A percentile compares a stretch with the other conserved stretches of the same genome.
These are phyloP conservation scores for Capsicum baccatum DNA, from an alignment of 257 asterid genomes.

Conservation along the genomic window DNA sequence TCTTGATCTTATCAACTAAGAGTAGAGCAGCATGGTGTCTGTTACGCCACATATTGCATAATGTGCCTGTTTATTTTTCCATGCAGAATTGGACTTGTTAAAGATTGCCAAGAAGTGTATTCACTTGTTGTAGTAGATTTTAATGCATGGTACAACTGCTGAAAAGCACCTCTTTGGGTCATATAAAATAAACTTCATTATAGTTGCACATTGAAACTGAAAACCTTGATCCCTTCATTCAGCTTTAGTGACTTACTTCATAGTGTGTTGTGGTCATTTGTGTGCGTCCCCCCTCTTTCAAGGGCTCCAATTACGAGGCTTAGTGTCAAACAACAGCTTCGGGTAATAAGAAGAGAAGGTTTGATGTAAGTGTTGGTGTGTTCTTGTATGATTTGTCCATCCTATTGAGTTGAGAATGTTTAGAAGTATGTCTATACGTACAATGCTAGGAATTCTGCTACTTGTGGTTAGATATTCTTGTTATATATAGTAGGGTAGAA, in stretches of 20 bases:
- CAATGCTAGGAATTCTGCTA: not conserved
- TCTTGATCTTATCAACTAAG: not conserved
- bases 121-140: slow-evolving; percentile 49
- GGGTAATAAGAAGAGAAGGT: slow-evolving; percentile 38
- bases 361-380: slow-evolving; percentile 21
- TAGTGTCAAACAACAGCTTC: slow-evolving; percentile 38
- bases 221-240: slow-evolving; percentile 26
- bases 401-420: not conserved
- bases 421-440: not conserved
- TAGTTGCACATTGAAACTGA: slow-evolving; percentile 31
- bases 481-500: slow-evolving; percentile 6
- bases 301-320: slow-evolving; percentile 27
- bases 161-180: slow-evolving; percentile 37
- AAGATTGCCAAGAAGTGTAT: slow-evolving; percentile 64
- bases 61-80: slow-evolving; percentile 44
- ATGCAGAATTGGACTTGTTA: slow-evolving; percentile 66
- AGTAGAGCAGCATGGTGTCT: slow-evolving; percentile 1
- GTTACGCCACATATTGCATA: slow-evolving; percentile 37
- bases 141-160: slow-evolving; percentile 47
- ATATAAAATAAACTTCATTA: not conserved
- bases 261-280: slow-evolving; percentile 24
- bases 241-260: slow-evolving; percentile 25
- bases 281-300: slow-evolving; percentile 29
- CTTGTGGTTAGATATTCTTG: not conserved
- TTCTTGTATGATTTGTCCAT: slow-evolving; percentile 17